Percentiles rank a stretch among this genome's conserved stretches.
These are phyloP conservation scores for Oryza glumipatula DNA, from an alignment of 176 grass and related monocot genomes.

Conservation along the genomic window DNA sequence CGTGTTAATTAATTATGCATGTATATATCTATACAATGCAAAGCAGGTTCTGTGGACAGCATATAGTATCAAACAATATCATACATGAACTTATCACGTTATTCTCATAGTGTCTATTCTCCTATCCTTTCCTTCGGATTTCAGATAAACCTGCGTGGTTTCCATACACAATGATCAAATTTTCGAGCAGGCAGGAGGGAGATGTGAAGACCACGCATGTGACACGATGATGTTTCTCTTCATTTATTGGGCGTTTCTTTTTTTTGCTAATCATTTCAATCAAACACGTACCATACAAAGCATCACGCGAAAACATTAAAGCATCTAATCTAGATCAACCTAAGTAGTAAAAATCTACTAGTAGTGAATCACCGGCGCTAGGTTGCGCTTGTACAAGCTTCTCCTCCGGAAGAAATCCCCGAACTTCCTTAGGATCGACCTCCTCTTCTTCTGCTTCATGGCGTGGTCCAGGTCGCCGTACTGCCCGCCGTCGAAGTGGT, in stretches of 20 bases:
- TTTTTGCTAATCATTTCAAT: background rate
- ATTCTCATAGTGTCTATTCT: background rate
- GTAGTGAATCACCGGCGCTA: constrained; percentile 12
- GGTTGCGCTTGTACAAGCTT: constrained; percentile 41
- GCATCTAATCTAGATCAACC: background rate
- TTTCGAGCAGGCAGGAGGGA: background rate
- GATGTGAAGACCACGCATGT: background rate
- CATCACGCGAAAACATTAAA: constrained; percentile 1
- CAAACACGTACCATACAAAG: background rate
- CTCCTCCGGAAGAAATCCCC: constrained; percentile 64
- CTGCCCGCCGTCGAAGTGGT: constrained; percentile 49
- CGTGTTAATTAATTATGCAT: background rate
- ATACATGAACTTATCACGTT: background rate
- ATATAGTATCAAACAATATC: background rate
- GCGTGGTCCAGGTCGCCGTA: constrained; percentile 45
- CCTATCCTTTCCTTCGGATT: background rate
- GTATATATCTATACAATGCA: background rate
- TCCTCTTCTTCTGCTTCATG: constrained; percentile 55
- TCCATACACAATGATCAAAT: background rate
- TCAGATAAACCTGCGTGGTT: background rate
- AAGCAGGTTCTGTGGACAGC: background rate
- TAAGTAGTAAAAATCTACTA: constrained; percentile 19
- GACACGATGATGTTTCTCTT: background rate
- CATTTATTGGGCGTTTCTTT: background rate
- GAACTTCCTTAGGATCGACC: constrained; percentile 63